Conservation (phyloP, 2,329 filamentous ascomycete genomes). For the Blastomyces gilchristii region DNA sequence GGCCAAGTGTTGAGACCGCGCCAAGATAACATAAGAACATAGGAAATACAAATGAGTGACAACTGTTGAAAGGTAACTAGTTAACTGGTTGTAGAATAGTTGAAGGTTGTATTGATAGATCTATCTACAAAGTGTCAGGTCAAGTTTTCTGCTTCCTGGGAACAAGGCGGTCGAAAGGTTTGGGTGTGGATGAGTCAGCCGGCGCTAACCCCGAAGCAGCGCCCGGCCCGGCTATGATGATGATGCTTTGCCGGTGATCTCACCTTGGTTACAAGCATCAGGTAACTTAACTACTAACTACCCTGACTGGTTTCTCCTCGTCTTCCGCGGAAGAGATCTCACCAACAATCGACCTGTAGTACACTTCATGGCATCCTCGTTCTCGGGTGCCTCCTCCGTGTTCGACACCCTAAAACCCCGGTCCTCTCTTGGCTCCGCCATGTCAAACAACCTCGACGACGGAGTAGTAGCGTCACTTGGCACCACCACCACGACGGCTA, state of each 20-base stretch:
- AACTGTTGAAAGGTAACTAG: too few species aligned
- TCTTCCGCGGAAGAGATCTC: neutral
- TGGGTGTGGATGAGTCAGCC: neutral
- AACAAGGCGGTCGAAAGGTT: too few species aligned
- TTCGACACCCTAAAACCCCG: conserved; percentile 1
- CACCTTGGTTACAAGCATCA: neutral
- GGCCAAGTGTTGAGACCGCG: too few species aligned
- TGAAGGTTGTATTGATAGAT: too few species aligned
- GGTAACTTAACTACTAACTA: too few species aligned
- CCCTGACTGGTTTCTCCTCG: neutral
- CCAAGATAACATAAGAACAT: too few species aligned
- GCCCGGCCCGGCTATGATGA: neutral
- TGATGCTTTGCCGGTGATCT: neutral
- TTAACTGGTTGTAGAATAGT: too few species aligned
- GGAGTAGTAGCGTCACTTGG: neutral
- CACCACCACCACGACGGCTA: conserved; percentile 1
- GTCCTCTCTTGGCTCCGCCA: conserved; percentile 7
- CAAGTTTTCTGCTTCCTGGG: too few species aligned
- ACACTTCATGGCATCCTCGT: conserved; percentile 2
- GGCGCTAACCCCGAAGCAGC: neutral
- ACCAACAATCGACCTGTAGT: neutral
- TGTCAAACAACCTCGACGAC: conserved; percentile 9
- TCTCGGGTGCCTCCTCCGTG: conserved; percentile 6
- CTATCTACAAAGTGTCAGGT: too few species aligned
- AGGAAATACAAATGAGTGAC: too few species aligned